phyloP scores from a whole-genome alignment of 2,329 filamentous ascomycete species.

The Exophiala sp. region DNA sequence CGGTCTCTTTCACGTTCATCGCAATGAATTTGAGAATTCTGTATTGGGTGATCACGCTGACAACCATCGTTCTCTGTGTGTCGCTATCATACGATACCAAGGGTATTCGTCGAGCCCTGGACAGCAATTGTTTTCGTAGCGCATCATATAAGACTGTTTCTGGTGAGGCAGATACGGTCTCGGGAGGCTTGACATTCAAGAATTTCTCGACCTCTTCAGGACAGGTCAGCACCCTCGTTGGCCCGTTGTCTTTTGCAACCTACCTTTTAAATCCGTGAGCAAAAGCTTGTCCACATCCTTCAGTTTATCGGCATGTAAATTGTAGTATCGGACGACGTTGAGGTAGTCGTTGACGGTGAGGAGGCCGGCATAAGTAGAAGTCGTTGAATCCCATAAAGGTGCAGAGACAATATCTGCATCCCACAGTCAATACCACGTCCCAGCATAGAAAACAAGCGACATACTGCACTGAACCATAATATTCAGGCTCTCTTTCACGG shows the following conservation, averaged over 20 bases:
- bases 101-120: slow-evolving; percentile 87
- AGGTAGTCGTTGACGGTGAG: slow-evolving; percentile 96
- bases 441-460: slow-evolving; percentile 16
- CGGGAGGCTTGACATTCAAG: slow-evolving; percentile 83
- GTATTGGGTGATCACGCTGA: slow-evolving; percentile 97
- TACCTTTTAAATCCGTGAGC: slow-evolving; percentile 85
- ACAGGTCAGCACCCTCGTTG: neutral
- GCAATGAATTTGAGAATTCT: slow-evolving; percentile 98
- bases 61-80: slow-evolving; percentile 84
- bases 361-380: slow-evolving; percentile 87
- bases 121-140: slow-evolving; percentile 89
- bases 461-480: slow-evolving; percentile 93
- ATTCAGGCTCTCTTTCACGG: slow-evolving; percentile 95
- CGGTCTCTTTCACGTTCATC: slow-evolving; percentile 86
- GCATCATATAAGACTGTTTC: slow-evolving; percentile 90
- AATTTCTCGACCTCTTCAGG: slow-evolving; percentile 84
- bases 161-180: slow-evolving; percentile 94
- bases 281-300: slow-evolving; percentile 90
- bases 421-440: slow-evolving; percentile 16
- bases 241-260: slow-evolving; percentile 26
- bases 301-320: slow-evolving; percentile 88
- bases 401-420: slow-evolving; percentile 87
- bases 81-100: slow-evolving; percentile 92
- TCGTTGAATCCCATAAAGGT: slow-evolving; percentile 92
- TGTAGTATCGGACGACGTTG: slow-evolving; percentile 99